Evolutionary conservation across 345 rosid genomes (phyloP), one percentile per base, ranked within the genome.

Genomic region (Pistacia integerrima): DNA sequence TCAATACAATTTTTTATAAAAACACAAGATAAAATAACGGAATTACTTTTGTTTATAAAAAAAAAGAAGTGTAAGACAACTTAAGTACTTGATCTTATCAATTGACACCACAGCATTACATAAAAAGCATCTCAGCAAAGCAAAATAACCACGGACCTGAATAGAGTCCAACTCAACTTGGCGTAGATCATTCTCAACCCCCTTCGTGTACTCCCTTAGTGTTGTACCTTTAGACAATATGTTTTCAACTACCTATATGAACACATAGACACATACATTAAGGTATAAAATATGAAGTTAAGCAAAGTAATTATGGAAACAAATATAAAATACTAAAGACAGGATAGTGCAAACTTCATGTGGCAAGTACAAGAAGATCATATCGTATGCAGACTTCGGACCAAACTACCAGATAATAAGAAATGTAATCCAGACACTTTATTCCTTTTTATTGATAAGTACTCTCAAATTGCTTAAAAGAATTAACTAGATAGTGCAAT

Each of bases 161-260:
- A 96, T 87, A 2, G 99, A 93, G 76, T 96, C 99, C 87, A 92
- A 85, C 80, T 93, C 97, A 70, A 93, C 95, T 82, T 96, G 91
- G 17, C 97, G 88, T 38, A 96, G 84, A 81, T 93, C 93, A 89
- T 93, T 91, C 82, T 96, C 99, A 11, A 96, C 99, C 8, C 97
- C 98, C 85, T 96, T 96, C 25, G 98, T 88, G 75, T 92, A 85
- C 65, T 93, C 98, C 84, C 94, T 91, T 65, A 96, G 86, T 76
- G 83, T 85, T 76, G 82, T 86, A 81, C 98, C 97, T 82, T 91
- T 90, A 16, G 98, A 96, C 49, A 96, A 77, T 78, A 96, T 96
- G 81, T 93, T 91, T 64, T 92, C 86, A 75, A 93, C 99, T 66
- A 92, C 97, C 99, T 96, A 79, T 64, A 74, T 54, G 18, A 55